Evolutionary conservation across 2,329 filamentous ascomycete genomes (phyloP).

Genomic region (Dendryphion nanum): DNA sequence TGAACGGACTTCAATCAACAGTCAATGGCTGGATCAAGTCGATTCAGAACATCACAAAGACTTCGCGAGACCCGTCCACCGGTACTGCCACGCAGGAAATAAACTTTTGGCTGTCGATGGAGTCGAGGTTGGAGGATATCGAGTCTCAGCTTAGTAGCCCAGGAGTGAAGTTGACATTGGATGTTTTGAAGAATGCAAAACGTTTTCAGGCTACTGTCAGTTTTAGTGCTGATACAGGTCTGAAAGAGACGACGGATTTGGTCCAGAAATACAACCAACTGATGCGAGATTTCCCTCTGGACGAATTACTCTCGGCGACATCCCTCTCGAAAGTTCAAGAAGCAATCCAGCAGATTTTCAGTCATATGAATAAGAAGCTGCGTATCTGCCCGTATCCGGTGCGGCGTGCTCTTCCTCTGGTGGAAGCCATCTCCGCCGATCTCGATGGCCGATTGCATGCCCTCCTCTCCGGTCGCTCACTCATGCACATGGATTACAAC

Average conservation of each 20-base stretch:
- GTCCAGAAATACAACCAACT: slow-evolving; percentile 99
- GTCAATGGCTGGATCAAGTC: slow-evolving; percentile 99
- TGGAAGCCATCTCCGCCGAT: slow-evolving; percentile 93
- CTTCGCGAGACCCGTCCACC: slow-evolving; percentile 77
- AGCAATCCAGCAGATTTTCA: slow-evolving; percentile 84
- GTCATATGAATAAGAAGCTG: slow-evolving; percentile 95
- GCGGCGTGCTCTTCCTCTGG: slow-evolving; percentile 83
- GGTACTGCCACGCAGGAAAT: slow-evolving; percentile 93
- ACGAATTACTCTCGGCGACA: slow-evolving; percentile 90
- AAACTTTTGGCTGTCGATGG: slow-evolving; percentile 99
- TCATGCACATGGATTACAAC: slow-evolving; percentile 88
- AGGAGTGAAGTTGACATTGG: slow-evolving; percentile 85
- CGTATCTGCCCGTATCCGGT: slow-evolving; percentile 96
- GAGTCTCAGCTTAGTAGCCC: slow-evolving; percentile 85
- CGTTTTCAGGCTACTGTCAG: slow-evolving; percentile 97
- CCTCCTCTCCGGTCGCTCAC: slow-evolving; percentile 77
- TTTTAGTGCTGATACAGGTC: slow-evolving; percentile 90
- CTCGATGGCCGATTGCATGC: slow-evolving; percentile 83
- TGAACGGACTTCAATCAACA: slow-evolving; percentile 88
- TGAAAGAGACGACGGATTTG: slow-evolving; percentile 93
- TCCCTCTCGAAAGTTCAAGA: slow-evolving; percentile 86
- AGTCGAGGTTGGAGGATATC: slow-evolving; percentile 86
- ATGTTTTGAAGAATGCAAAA: slow-evolving; percentile 95
- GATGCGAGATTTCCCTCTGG: slow-evolving; percentile 96
- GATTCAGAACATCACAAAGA: slow-evolving; percentile 93